phyloP scores from a whole-genome alignment of 768 basidiomycete species.

The Boletus speciosus region DNA sequence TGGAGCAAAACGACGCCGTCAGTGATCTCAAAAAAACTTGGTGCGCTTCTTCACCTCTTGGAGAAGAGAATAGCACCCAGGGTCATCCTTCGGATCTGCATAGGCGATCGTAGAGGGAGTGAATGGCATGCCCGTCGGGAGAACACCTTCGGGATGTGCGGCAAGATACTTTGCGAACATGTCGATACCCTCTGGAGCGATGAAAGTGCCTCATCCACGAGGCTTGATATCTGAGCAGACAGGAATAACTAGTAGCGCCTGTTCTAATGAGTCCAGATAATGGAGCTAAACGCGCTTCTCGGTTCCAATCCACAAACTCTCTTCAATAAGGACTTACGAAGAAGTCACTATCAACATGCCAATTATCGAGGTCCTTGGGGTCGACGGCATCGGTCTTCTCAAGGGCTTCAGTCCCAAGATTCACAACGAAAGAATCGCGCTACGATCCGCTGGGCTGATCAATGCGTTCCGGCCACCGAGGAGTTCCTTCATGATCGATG shows the following conservation, averaged over 20 bases:
- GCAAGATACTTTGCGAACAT: not conserved
- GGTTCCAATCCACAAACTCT: not conserved
- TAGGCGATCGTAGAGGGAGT: not conserved
- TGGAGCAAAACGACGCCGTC: not conserved
- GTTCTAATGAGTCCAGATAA: not conserved
- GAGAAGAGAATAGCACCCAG: not conserved
- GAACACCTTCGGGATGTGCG: not conserved
- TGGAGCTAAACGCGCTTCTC: not conserved
- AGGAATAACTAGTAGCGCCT: not conserved
- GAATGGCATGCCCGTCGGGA: not conserved
- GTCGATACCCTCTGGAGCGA: not conserved
- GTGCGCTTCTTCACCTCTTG: not conserved
- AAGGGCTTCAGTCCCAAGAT: not conserved
- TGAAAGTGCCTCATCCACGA: not conserved
- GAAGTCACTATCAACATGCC: not conserved
- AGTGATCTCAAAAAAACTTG: not conserved
- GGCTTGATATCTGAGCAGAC: not conserved
- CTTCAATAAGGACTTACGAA: not conserved
- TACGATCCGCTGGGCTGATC: not conserved
- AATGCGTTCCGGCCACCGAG: not conserved
- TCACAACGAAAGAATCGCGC: not conserved
- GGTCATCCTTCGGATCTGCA: not conserved
- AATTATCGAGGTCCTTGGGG: not conserved
- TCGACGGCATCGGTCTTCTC: not conserved
- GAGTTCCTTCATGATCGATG: conserved; percentile 1